These are phyloP conservation scores for Globisporangium paddicum DNA, from an alignment of 352 stramenopile species.

Conservation along the genomic window DNA sequence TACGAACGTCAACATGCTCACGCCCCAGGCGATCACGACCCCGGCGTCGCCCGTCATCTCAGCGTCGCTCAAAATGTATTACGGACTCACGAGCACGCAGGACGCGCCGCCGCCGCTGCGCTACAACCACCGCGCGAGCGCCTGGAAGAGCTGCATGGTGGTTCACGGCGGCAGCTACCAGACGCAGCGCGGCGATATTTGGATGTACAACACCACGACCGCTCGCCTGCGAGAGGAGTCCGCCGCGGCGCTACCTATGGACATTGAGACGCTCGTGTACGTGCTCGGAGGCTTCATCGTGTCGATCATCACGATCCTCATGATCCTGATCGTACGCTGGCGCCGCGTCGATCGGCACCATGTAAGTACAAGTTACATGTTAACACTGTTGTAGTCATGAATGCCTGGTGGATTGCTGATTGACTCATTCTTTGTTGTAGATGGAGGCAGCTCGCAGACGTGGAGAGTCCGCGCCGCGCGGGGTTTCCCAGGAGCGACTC, in stretches of 20 bases:
- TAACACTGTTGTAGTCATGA: background rate
- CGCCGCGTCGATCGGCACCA: slow-evolving; percentile 54
- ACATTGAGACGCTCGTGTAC: slow-evolving; percentile 71
- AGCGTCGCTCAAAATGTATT: slow-evolving; percentile 26
- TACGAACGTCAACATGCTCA: slow-evolving; percentile 8
- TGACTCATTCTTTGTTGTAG: slow-evolving; percentile 15
- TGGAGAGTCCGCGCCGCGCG: slow-evolving; percentile 33
- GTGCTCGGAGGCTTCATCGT: slow-evolving; percentile 63
- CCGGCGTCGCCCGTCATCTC: slow-evolving; percentile 1
- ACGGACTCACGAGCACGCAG: slow-evolving; percentile 8
- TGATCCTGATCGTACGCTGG: slow-evolving; percentile 64
- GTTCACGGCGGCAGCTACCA: slow-evolving; percentile 74
- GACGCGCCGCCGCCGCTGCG: slow-evolving; percentile 34
- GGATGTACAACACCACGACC: slow-evolving; percentile 58
- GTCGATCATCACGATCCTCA: slow-evolving; percentile 49
- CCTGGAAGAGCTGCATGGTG: slow-evolving; percentile 56
- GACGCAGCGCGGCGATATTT: slow-evolving; percentile 59
- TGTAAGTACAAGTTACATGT: slow-evolving; percentile 14
- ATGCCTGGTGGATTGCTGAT: background rate
- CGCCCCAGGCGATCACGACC: slow-evolving; percentile 2
- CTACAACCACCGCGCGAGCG: slow-evolving; percentile 57
- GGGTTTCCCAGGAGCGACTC: slow-evolving; percentile 57
- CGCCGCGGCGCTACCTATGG: slow-evolving; percentile 26
- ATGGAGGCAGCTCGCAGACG: slow-evolving; percentile 45
- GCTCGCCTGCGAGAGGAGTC: slow-evolving; percentile 23